Evolutionary conservation across 257 asterid species (phyloP).

Genomic region (Lithospermum erythrorhizon): DNA sequence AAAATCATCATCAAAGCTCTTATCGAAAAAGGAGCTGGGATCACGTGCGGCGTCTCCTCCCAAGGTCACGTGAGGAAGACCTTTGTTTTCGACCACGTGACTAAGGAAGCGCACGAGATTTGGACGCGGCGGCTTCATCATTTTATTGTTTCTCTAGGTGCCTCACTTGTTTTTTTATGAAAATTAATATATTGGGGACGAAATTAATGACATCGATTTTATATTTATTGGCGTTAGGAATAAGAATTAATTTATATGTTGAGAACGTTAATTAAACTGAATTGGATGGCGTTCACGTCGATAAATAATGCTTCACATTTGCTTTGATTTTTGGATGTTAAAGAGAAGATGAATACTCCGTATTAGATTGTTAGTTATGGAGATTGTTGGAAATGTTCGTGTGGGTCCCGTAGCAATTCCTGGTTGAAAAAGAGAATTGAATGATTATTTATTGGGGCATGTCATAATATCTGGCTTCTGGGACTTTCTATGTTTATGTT

Average conservation of each 20-base stretch:
- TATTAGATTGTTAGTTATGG: too few species aligned
- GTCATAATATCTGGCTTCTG: neutral
- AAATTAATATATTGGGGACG: too few species aligned
- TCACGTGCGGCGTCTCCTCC: conserved; percentile 29
- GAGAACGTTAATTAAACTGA: too few species aligned
- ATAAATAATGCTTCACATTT: neutral
- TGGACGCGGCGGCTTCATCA: conserved; percentile 61
- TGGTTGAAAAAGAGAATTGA: neutral
- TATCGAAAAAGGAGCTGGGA: conserved; percentile 29
- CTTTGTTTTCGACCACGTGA: conserved; percentile 41
- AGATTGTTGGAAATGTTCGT: neutral
- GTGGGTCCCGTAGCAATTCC: neutral
- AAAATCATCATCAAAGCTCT: conserved; percentile 44
- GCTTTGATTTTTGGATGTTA: neutral
- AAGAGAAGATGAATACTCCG: neutral
- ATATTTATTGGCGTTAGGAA: too few species aligned
- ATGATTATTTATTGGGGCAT: neutral
- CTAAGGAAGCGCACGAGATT: conserved; percentile 33
- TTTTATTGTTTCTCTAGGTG: conserved; percentile 62
- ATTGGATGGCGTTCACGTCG: too few species aligned
- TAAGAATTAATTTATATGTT: too few species aligned
- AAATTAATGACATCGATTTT: too few species aligned
- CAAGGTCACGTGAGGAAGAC: conserved; percentile 33
- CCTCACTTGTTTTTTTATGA: too few species aligned
- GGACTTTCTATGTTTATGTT: neutral